Evolutionary conservation across 179 eudicot species (phyloP).

Genomic region (Beta macrorhiza): DNA sequence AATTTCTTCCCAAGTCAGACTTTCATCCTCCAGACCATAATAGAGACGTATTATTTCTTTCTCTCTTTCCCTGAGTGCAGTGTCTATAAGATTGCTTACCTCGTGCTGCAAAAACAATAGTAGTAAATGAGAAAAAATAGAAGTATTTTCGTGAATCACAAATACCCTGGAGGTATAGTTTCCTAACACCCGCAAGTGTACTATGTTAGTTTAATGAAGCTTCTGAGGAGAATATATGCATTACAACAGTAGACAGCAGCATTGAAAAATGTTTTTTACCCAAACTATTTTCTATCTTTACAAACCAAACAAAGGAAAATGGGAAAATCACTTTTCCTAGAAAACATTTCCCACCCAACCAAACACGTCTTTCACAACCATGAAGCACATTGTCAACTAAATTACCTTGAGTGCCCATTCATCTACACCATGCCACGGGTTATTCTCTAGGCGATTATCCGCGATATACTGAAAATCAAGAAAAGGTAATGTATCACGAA

Average conservation of each 20-base stretch:
- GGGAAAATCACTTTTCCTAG: no score
- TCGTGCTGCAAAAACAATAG: slow-evolving; percentile 54
- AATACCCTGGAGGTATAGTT: background rate
- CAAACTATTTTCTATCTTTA: no score
- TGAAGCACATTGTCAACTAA: background rate
- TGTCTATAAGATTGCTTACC: slow-evolving; percentile 67
- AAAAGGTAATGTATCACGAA: background rate
- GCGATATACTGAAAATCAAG: slow-evolving; percentile 67
- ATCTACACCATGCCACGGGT: slow-evolving; percentile 81
- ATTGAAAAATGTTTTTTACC: background rate
- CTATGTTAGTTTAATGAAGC: background rate
- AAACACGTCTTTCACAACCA: background rate
- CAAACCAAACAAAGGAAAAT: no score
- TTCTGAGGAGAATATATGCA: background rate
- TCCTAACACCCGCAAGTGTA: background rate
- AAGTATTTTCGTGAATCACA: background rate
- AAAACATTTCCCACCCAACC: no score
- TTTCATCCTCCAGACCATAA: slow-evolving; percentile 74
- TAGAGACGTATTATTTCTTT: slow-evolving; percentile 79
- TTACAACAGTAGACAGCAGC: background rate
- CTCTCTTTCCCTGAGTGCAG: slow-evolving; percentile 68
- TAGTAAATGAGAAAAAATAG: background rate
- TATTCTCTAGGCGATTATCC: slow-evolving; percentile 70
- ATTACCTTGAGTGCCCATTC: slow-evolving; percentile 79
- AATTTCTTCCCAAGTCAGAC: slow-evolving; percentile 96